phyloP scores from a whole-genome alignment of 75 land plant genomes.

The Sequoiadendron giganteum region DNA sequence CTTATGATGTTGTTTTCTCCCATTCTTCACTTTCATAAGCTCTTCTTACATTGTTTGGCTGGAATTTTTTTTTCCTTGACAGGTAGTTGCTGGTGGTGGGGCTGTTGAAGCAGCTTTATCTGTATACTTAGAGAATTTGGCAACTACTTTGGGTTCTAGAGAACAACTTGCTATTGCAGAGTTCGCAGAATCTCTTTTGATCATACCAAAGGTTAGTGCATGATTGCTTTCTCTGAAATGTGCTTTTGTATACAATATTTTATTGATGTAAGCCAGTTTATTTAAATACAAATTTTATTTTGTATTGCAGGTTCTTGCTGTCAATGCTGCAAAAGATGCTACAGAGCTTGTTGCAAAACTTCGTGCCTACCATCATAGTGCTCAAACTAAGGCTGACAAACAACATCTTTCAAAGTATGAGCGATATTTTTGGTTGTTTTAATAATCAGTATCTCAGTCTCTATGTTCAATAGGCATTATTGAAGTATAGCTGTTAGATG shows the following conservation, averaged over 20 bases:
- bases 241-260: background rate
- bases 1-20: background rate
- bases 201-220: slow-evolving; percentile 81
- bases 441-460: background rate
- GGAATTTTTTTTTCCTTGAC: background rate
- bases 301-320: slow-evolving; percentile 84
- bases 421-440: background rate
- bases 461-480: background rate
- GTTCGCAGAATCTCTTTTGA: slow-evolving; percentile 90
- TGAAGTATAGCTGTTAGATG: background rate
- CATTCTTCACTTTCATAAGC: too few species aligned
- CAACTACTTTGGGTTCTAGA: slow-evolving; percentile 93
- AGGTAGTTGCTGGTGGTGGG: slow-evolving; percentile 99
- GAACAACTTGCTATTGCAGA: slow-evolving; percentile 98
- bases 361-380: slow-evolving; percentile 88
- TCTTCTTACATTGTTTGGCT: background rate
- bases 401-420: slow-evolving; percentile 81
- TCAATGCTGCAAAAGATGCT: slow-evolving; percentile 98
- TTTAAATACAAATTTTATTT: background rate
- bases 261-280: background rate
- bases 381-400: slow-evolving; percentile 94
- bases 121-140: slow-evolving; percentile 85
- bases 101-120: slow-evolving; percentile 98
- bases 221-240: background rate
- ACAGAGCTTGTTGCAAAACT: slow-evolving; percentile 97